Evolutionary conservation across 768 basidiomycete genomes (phyloP), one percentile per base, ranked within the genome.

Genomic region (Hericium erinaceus): DNA sequence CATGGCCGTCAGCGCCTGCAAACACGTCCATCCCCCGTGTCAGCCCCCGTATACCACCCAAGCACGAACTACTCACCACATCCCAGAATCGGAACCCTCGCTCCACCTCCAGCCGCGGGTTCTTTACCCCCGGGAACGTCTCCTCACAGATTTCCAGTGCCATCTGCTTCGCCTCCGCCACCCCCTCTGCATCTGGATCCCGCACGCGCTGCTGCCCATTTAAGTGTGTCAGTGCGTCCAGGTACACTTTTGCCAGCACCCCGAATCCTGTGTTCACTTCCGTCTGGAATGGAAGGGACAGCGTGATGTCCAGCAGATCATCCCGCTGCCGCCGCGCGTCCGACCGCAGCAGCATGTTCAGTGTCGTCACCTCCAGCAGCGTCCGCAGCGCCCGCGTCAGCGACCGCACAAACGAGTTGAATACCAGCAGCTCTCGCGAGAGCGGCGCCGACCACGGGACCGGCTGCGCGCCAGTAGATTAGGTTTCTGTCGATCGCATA

Each of bases 1-100:
- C 80, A 98, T 91, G 70, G 92, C 92, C 57, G 82, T 80, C 72
- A 97, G 80, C 66, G 89, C 82, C 88, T 91, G 74, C 58, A 58
- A 39, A 46, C 57, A 55, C 60, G 56, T 33, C 55, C 53, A 49
- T 51, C 41, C 18, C 40, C 16, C 51, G 59, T 49, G 54, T 59
- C 59, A 54, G 39, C 49, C 59, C 37, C 37, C 58, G 44, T 40
- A 48, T 57, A 39, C n/a, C 50, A 48, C 52, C 48, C 33, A 20
- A 39, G 11, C 41, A 26, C 54, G 38, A 52, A 18, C 50, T 12
- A 82, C 93, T 74, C 68, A 97, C 95, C 72, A 95, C 80, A 69
- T 98, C 93, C 95, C 95, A 99, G 78, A 98, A 99, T 66, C 95
- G 79, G 78, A 99, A 98, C 6, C 95, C 95, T 52, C 95, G 76